Evolutionary conservation across 2,329 filamentous ascomycete species (phyloP).

Genomic region (Colletotrichum liaoningense): DNA sequence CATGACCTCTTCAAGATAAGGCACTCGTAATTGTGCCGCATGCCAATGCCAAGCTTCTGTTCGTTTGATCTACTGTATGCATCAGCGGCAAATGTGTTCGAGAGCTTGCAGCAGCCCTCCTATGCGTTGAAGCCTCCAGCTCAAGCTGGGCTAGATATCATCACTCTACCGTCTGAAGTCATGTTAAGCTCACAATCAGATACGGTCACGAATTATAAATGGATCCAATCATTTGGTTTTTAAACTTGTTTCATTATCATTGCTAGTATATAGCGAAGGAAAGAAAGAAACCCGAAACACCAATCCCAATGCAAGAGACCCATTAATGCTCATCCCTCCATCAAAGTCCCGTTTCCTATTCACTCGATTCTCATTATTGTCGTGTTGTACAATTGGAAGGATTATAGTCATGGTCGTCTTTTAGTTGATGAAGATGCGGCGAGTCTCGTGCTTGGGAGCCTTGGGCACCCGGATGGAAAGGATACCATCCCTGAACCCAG

Average conservation of each 20-base stretch:
- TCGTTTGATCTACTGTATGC: too few relatives aligned
- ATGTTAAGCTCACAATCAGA: not conserved
- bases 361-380: not conserved
- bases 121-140: too few relatives aligned
- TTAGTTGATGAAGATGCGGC: slow-evolving; percentile 67
- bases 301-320: not conserved
- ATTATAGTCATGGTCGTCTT: not conserved
- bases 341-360: not conserved
- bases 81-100: too few relatives aligned
- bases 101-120: too few relatives aligned
- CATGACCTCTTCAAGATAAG: too few relatives aligned
- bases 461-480: slow-evolving; percentile 75
- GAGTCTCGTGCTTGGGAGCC: slow-evolving; percentile 67
- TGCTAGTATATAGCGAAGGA: not conserved
- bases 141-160: too few relatives aligned
- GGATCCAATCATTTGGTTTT: not conserved
- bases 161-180: not conserved
- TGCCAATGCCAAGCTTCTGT: too few relatives aligned
- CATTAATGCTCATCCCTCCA: not conserved
- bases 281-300: not conserved
- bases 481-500: slow-evolving; percentile 73
- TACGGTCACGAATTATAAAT: not conserved
- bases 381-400: not conserved
- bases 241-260: not conserved
- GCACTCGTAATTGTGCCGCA: too few relatives aligned